phyloP scores from a whole-genome alignment of 2,329 filamentous ascomycete genomes.

The Ophiostoma perfectum region DNA sequence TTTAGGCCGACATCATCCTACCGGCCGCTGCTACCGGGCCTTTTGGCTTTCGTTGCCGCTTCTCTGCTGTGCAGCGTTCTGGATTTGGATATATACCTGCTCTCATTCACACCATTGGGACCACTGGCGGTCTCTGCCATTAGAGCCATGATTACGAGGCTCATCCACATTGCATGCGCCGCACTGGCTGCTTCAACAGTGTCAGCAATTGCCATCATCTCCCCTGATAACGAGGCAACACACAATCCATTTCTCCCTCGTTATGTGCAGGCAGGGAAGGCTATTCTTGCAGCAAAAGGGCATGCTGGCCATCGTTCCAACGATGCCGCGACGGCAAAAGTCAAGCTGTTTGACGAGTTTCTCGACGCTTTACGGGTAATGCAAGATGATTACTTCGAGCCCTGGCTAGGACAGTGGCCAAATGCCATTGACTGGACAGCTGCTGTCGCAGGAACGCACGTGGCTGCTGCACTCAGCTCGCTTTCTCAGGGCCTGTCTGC shows the following conservation, averaged over 20 bases:
- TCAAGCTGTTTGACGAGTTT: slow-evolving; percentile 40
- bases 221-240: background rate
- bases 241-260: slow-evolving; percentile 21
- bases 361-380: slow-evolving; percentile 65
- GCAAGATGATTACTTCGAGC: slow-evolving; percentile 71
- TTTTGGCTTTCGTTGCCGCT: background rate
- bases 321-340: background rate
- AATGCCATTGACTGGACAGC: slow-evolving; percentile 88
- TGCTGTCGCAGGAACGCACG: slow-evolving; percentile 73
- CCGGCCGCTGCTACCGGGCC: background rate
- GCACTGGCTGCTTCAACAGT: slow-evolving; percentile 21
- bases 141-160: slow-evolving; percentile 19
- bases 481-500: slow-evolving; percentile 54
- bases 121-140: background rate
- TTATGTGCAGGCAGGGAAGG: background rate
- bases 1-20: slow-evolving; percentile 6
- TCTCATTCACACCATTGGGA: background rate
- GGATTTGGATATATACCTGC: background rate
- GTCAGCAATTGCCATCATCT: background rate
- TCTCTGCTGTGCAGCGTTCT: background rate
- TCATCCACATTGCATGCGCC: slow-evolving; percentile 15
- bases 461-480: slow-evolving; percentile 68
- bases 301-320: background rate
- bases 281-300: background rate
- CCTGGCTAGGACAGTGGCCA: slow-evolving; percentile 78